A percentile compares a stretch with the other conserved stretches of the same genome.
phyloP scores from a whole-genome alignment of 1,139 yeast species.

The Pichia sp. region DNA sequence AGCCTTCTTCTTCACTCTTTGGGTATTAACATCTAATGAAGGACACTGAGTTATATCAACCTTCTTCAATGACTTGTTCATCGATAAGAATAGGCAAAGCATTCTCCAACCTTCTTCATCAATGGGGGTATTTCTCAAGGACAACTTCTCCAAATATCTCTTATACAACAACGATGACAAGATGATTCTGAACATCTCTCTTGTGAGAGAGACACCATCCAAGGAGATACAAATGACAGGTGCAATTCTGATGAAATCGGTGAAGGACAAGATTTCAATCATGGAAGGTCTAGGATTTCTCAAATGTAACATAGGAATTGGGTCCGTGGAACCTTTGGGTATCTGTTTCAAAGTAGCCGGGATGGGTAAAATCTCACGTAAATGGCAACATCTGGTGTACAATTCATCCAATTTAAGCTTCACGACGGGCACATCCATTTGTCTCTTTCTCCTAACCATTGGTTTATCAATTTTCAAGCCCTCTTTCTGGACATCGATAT shows the following conservation, averaged over 20 bases:
- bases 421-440: constrained; percentile 45
- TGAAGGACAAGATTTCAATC: constrained; percentile 66
- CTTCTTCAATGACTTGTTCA: constrained; percentile 47
- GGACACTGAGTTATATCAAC: constrained; percentile 72
- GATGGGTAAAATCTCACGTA: constrained; percentile 86
- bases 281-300: constrained; percentile 69
- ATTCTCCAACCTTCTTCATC: constrained; percentile 65
- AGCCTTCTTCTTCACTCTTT: constrained; percentile 34
- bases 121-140: constrained; percentile 65
- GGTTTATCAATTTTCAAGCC: constrained; percentile 42
- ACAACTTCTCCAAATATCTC: constrained; percentile 54
- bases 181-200: constrained; percentile 57
- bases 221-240: constrained; percentile 62
- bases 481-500: constrained; percentile 15
- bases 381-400: constrained; percentile 88
- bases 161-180: constrained; percentile 56
- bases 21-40: constrained; percentile 47
- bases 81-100: constrained; percentile 61
- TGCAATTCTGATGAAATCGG: constrained; percentile 69
- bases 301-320: constrained; percentile 56
- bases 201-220: constrained; percentile 61
- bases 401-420: constrained; percentile 50
- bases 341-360: constrained; percentile 82
- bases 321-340: constrained; percentile 62
- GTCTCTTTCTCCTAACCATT: constrained; percentile 34